These are phyloP conservation scores for Citrus hindsii DNA, from an alignment of 345 rosid species.

Conservation along the genomic window DNA sequence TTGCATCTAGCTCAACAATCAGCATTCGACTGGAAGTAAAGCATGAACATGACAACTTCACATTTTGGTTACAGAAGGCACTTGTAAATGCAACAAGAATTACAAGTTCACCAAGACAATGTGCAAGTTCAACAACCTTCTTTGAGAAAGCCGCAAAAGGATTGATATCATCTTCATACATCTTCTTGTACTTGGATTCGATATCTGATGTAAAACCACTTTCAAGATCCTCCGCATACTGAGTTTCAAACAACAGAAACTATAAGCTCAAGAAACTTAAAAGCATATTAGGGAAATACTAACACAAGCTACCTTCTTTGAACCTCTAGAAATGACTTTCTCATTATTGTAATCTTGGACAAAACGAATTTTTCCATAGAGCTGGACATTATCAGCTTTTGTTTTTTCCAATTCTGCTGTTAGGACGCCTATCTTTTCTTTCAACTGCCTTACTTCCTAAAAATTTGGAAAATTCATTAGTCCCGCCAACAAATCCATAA, in stretches of 20 bases:
- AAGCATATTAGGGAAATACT: constrained; percentile 3
- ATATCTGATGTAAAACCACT: constrained; percentile 90
- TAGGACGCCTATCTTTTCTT: constrained; percentile 73
- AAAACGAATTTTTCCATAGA: constrained; percentile 94
- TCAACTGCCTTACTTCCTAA: constrained; percentile 90
- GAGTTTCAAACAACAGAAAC: constrained; percentile 18
- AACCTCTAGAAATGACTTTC: constrained; percentile 92
- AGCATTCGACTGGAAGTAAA: neutral
- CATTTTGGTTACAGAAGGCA: neutral
- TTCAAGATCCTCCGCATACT: constrained; percentile 89
- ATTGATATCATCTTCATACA: constrained; percentile 95
- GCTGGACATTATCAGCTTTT: constrained; percentile 94
- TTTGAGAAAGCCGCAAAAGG: constrained; percentile 98
- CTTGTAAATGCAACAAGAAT: neutral
- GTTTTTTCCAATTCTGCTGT: constrained; percentile 79
- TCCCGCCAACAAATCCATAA: neutral
- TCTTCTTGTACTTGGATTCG: constrained; percentile 97
- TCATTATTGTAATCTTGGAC: constrained; percentile 93
- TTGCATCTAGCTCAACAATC: neutral
- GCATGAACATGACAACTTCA: neutral
- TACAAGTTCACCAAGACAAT: neutral
- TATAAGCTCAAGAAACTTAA: neutral
- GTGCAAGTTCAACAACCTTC: constrained; percentile 46
- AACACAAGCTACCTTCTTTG: constrained; percentile 61
- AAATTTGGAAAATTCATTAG: constrained; percentile 5